Evolutionary conservation across 202 grass and related monocot genomes (phyloP).

Genomic region (Sporobolus alterniflorus): DNA sequence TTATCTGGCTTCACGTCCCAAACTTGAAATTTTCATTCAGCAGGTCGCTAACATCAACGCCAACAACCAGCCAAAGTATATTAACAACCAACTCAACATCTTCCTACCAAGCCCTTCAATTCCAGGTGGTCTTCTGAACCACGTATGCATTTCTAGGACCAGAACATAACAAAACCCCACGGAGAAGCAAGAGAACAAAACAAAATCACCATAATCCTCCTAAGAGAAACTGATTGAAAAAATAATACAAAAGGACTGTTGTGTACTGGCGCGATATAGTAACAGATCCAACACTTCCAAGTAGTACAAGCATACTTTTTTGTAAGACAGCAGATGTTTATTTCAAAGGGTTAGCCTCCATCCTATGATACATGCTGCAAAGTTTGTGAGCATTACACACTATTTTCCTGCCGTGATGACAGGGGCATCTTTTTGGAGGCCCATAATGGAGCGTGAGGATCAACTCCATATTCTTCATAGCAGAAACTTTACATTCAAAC

Average conservation of each 20-base stretch:
- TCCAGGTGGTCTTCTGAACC: too few relatives aligned
- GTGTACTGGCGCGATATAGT: background rate
- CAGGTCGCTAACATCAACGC: too few relatives aligned
- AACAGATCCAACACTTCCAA: background rate
- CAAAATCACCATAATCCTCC: background rate
- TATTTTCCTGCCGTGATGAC: background rate
- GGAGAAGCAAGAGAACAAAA: background rate
- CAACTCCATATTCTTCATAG: background rate
- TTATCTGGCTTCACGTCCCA: too few relatives aligned
- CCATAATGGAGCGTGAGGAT: background rate
- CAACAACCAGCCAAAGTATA: too few relatives aligned
- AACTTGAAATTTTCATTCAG: too few relatives aligned
- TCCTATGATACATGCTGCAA: constrained; percentile 38
- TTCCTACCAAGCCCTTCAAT: too few relatives aligned
- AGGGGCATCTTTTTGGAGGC: background rate
- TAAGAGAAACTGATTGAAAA: background rate
- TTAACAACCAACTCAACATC: too few relatives aligned
- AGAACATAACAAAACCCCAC: too few relatives aligned
- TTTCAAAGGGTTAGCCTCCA: constrained; percentile 22
- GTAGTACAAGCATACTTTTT: background rate
- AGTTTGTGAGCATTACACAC: constrained; percentile 35
- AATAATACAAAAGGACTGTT: background rate
- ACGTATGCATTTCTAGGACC: too few relatives aligned
- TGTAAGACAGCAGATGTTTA: constrained; percentile 39
- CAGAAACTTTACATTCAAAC: constrained; percentile 26